These are phyloP conservation scores for Colletotrichum theobromicola DNA, from an alignment of 2,329 filamentous ascomycete genomes.

Conservation along the genomic window DNA sequence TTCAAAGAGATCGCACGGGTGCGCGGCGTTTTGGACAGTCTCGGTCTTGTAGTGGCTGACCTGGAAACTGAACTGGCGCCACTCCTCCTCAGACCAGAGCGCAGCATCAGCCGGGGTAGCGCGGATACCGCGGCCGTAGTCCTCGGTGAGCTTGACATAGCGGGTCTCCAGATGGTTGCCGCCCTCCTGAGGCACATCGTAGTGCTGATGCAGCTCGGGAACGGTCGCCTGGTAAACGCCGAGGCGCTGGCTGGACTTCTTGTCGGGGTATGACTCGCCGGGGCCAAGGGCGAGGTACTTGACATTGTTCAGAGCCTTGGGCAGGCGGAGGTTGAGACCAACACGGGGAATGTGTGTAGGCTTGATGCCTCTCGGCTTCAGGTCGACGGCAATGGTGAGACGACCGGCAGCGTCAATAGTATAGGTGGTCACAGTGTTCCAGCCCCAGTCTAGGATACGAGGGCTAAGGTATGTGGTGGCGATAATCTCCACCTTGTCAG, in stretches of 20 bases:
- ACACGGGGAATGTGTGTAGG: constrained; percentile 65
- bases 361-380: constrained; percentile 51
- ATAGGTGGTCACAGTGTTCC: constrained; percentile 54
- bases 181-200: constrained; percentile 73
- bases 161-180: constrained; percentile 67
- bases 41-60: constrained; percentile 57
- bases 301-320: constrained; percentile 48
- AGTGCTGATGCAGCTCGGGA: constrained; percentile 58
- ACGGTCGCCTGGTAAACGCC: constrained; percentile 53
- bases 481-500: constrained; percentile 39
- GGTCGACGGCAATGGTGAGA: constrained; percentile 49
- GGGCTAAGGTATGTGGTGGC: constrained; percentile 59
- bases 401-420: constrained; percentile 50
- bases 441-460: constrained; percentile 66
- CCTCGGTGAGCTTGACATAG: constrained; percentile 52
- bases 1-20: constrained; percentile 66
- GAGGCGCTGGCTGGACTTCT: constrained; percentile 57
- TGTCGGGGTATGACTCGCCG: constrained; percentile 69
- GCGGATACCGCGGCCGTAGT: constrained; percentile 32
- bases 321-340: constrained; percentile 62
- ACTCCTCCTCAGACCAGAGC: constrained; percentile 38
- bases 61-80: constrained; percentile 56
- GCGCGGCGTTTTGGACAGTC: constrained; percentile 62
- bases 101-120: constrained; percentile 28
- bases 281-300: constrained; percentile 69